phyloP scores from a whole-genome alignment of 345 rosid genomes.

The Psidium friedrichsthalianum region DNA sequence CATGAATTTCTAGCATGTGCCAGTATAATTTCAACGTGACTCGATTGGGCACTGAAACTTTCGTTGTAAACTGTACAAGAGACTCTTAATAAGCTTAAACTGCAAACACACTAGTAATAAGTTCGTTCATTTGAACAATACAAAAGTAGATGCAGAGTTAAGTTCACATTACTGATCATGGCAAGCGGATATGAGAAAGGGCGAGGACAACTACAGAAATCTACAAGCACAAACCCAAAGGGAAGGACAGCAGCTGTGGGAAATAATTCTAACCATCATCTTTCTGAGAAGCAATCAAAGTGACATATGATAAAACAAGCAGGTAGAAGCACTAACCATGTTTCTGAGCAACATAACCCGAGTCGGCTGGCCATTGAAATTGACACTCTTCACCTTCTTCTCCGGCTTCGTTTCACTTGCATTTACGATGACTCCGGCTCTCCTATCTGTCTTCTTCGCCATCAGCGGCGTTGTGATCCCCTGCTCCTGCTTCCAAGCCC shows the following conservation, averaged over 20 bases:
- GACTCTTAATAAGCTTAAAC: not conserved
- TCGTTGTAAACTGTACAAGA: not conserved
- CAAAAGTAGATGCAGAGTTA: not conserved
- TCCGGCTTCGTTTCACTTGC: constrained; percentile 69
- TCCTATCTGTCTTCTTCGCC: constrained; percentile 95
- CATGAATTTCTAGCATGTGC: not conserved
- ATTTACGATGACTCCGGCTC: constrained; percentile 98
- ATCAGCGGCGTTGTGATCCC: constrained; percentile 94
- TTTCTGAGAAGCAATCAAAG: not conserved
- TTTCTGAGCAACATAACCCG: constrained; percentile 78
- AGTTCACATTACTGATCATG: not conserved
- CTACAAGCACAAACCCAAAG: not conserved
- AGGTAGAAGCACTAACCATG: constrained; percentile 45
- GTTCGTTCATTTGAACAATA: not conserved
- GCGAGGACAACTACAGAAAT: not conserved
- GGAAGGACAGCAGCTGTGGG: not conserved
- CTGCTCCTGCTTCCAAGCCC: constrained; percentile 91
- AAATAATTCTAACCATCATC: not conserved
- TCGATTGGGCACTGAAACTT: not conserved
- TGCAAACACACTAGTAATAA: not conserved
- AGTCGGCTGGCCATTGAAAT: constrained; percentile 74
- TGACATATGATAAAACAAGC: not conserved
- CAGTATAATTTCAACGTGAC: not conserved
- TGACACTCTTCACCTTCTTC: constrained; percentile 91
- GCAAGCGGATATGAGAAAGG: not conserved